These are phyloP conservation scores for Cyberlindnera misumaiensis DNA, from an alignment of 805 yeast species.

Conservation along the genomic window DNA sequence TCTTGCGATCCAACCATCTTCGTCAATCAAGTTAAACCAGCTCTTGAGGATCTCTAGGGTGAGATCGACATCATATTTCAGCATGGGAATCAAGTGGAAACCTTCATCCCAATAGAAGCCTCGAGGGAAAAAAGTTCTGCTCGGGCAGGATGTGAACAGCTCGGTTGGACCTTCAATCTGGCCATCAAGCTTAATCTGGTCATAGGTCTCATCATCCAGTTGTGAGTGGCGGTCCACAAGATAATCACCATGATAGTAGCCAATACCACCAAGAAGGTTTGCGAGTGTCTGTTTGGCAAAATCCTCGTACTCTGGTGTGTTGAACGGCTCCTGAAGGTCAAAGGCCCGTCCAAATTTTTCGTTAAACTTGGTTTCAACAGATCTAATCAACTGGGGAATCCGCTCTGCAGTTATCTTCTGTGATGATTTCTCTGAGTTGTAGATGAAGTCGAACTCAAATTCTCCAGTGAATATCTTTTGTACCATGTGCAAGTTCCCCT, in stretches of 20 bases:
- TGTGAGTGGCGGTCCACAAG: conserved; percentile 68
- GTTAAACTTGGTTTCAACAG: conserved; percentile 34
- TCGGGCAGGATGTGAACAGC: conserved; percentile 80
- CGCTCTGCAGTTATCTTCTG: conserved; percentile 33
- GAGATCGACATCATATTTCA: conserved; percentile 78
- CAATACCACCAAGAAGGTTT: conserved; percentile 82
- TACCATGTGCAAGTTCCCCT: conserved; percentile 74
- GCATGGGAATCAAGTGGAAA: conserved; percentile 77
- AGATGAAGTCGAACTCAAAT: conserved; percentile 70
- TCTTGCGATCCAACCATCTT: conserved; percentile 94
- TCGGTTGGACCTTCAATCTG: conserved; percentile 69
- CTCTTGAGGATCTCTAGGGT: conserved; percentile 74
- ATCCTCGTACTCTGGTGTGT: conserved; percentile 29
- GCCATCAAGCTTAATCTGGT: conserved; percentile 42
- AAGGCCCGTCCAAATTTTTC: conserved; percentile 45
- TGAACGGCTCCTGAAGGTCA: conserved; percentile 49
- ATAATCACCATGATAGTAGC: conserved; percentile 80
- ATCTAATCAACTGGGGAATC: conserved; percentile 7
- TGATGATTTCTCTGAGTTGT: conserved; percentile 38
- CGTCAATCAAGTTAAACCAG: conserved; percentile 84
- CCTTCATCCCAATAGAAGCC: conserved; percentile 99
- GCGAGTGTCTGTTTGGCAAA: conserved; percentile 80
- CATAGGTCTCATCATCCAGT: conserved; percentile 65
- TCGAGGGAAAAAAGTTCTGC: conserved; percentile 90
- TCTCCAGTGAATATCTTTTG: conserved; percentile 71